Evolutionary conservation across 2,329 filamentous ascomycete species (phyloP), one percentile per base, ranked within the genome.

Genomic region (Colletotrichum tofieldiae): DNA sequence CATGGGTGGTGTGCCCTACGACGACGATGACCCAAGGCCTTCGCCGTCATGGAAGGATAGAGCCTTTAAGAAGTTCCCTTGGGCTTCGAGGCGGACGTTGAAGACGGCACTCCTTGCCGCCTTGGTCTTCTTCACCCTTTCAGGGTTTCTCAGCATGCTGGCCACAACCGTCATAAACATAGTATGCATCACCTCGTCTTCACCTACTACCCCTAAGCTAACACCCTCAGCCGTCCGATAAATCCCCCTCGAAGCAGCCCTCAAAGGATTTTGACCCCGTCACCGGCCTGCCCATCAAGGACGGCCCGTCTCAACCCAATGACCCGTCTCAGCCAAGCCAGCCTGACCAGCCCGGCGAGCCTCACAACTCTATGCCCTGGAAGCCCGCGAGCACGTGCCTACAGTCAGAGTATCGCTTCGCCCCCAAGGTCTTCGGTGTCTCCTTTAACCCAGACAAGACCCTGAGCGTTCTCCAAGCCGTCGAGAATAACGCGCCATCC

Each of bases 401-500:
- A 51, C 39, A 63, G 41, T 39, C 75, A 39, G 73, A 77, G 51
- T 77, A 81, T 71, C 75, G 76, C 26, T 81, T 79, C 64, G 74
- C 76, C 1, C 77, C 78, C 32, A 56, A 52, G 32, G 56, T 67
- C 71, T 73, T 62, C 73, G 81, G 74, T 20, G 69, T 86, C 12
- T 76, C 80, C 23, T 85, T 87, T 62, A 77, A 76, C 45, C 71
- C 73, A 18, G 75, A 77, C 18, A 81, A 78, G n/a, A 79, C 78
- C 54, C 74, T 89, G 20, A 77, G 75, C 3, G 78, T 89, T 61
- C 65, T 80, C 16, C 83, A 90, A 73, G 79, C 78, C n/a, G 68
- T 79, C 12, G 73, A 77, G 23, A 75, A 77, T 1, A 54, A 75
- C 14, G 49, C 74, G n/a, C 71, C 39, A n/a, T 67, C 60, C 60